Conservation (phyloP, 495 filamentous ascomycete genomes). For the Niebla homalea region DNA sequence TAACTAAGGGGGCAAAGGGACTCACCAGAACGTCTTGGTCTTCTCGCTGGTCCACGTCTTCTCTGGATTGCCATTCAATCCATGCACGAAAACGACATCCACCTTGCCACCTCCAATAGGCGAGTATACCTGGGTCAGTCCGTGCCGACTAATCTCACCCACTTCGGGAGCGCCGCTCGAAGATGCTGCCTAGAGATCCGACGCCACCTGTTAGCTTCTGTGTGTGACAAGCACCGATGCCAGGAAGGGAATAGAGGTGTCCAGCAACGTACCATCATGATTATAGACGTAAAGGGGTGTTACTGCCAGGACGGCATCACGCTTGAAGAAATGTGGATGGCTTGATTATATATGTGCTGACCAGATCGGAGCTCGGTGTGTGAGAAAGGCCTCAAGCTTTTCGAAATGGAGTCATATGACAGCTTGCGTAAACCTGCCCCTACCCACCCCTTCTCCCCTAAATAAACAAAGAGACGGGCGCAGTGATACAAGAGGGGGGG, state of each 20-base stretch:
- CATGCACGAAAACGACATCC: conserved; percentile 70
- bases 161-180: conserved; percentile 15
- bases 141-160: conserved; percentile 47
- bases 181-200: conserved; percentile 7
- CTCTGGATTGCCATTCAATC: conserved; percentile 65
- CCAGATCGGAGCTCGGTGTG: neutral
- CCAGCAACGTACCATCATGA: conserved; percentile 10
- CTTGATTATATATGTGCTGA: no score
- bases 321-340: no score
- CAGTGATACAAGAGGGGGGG: neutral
- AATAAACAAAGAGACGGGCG: neutral
- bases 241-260: neutral
- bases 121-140: conserved; percentile 53
- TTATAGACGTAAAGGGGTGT: neutral
- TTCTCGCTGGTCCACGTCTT: conserved; percentile 60
- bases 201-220: conserved; percentile 1
- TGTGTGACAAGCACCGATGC: neutral
- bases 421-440: neutral
- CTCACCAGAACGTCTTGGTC: conserved; percentile 29
- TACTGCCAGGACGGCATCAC: no score
- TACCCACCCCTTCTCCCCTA: neutral
- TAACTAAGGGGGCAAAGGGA: no score
- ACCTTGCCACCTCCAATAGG: conserved; percentile 37
- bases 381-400: neutral
- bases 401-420: neutral